Percentiles rank a stretch among this genome's conserved stretches.
Conservation (phyloP, 2,329 filamentous ascomycete genomes). For the Anisogramma anomala region DNA sequence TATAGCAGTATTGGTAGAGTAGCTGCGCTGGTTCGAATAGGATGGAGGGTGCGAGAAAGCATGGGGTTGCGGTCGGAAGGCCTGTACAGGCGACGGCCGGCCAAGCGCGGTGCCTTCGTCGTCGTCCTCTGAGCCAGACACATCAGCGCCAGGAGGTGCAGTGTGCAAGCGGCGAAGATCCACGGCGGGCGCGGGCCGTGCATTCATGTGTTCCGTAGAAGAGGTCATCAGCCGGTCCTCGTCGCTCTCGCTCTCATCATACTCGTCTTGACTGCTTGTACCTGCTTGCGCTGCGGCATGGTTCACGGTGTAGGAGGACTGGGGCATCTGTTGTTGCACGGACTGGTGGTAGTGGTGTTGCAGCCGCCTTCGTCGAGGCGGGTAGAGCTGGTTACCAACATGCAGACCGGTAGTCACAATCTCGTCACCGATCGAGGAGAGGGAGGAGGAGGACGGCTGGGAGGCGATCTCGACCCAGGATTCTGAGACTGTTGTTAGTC, state of each 20-base stretch:
- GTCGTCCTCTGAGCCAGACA: slow-evolving; percentile 39
- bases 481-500: slow-evolving; percentile 45
- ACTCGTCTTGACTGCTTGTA: slow-evolving; percentile 81
- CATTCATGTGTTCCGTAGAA: slow-evolving; percentile 41
- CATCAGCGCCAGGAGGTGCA: slow-evolving; percentile 26
- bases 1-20: slow-evolving; percentile 38
- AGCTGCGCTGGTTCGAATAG: slow-evolving; percentile 33
- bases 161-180: slow-evolving; percentile 24
- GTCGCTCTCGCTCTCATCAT: slow-evolving; percentile 86
- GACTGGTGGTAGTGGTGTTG: slow-evolving; percentile 29
- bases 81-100: slow-evolving; percentile 36
- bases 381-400: slow-evolving; percentile 54
- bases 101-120: slow-evolving; percentile 79
- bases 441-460: slow-evolving; percentile 83
- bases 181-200: slow-evolving; percentile 13
- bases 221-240: slow-evolving; percentile 58
- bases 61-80: slow-evolving; percentile 81
- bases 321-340: slow-evolving; percentile 23
- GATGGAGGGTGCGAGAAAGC: slow-evolving; percentile 76
- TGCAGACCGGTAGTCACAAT: slow-evolving; percentile 81
- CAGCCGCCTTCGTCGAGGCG: slow-evolving; percentile 45
- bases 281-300: slow-evolving; percentile 31
- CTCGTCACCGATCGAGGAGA: slow-evolving; percentile 77
- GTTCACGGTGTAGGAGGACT: slow-evolving; percentile 26
- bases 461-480: slow-evolving; percentile 95